A percentile compares a stretch with the other conserved stretches of the same genome.
phyloP scores from a whole-genome alignment of 2,329 filamentous ascomycete species.

The Neofusicoccum sp. region DNA sequence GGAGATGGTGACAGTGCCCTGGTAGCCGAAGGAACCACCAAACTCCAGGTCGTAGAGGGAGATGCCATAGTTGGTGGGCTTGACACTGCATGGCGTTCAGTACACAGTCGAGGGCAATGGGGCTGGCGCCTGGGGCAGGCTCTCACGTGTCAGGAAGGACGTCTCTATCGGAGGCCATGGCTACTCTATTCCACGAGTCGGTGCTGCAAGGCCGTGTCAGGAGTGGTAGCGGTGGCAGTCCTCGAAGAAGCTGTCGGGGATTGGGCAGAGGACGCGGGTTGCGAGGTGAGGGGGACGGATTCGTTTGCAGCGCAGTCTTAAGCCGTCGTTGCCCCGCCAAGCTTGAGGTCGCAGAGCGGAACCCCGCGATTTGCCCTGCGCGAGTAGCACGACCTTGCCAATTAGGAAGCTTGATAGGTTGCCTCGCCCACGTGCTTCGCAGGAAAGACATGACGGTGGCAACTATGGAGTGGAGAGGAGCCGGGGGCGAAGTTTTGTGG shows the following conservation, averaged over 20 bases:
- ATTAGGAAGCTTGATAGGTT: not conserved
- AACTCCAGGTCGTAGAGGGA: conserved; percentile 77
- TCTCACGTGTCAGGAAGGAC: conserved; percentile 46
- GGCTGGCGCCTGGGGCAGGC: not conserved
- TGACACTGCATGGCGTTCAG: conserved; percentile 55
- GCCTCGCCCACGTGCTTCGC: not conserved
- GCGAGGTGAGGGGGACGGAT: not conserved
- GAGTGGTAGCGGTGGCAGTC: not conserved
- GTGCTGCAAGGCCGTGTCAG: conserved; percentile 10
- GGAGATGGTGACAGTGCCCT: conserved; percentile 80
- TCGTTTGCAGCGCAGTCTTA: not conserved
- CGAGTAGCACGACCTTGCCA: not conserved
- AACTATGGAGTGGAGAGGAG: too few relatives aligned
- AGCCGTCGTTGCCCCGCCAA: not conserved
- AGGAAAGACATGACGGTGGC: too few relatives aligned
- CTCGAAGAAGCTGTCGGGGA: not conserved
- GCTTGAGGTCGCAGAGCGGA: not conserved
- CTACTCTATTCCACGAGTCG: conserved; percentile 13
- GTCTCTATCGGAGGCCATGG: conserved; percentile 48
- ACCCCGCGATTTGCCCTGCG: conserved; percentile 2
- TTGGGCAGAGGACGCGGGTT: not conserved
- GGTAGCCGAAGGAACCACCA: conserved; percentile 72
- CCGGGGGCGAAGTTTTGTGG: too few relatives aligned
- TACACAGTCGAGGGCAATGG: not conserved
- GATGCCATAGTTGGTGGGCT: conserved; percentile 82